Conservation (phyloP, 148 eudicot species). For the Amaranthus hypochondriacus region DNA sequence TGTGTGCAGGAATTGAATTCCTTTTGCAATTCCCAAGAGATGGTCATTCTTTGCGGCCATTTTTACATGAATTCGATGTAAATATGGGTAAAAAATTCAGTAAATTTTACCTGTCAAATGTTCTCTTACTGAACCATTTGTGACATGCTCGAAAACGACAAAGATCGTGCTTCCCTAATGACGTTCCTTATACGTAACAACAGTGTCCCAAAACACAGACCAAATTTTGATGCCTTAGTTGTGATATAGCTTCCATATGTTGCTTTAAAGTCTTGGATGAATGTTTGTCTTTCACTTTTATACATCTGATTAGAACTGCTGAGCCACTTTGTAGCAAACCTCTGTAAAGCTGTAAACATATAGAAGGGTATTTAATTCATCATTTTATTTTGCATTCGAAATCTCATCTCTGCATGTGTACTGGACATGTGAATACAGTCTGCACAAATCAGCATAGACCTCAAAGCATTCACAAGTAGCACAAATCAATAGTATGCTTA, state of each 20-base stretch:
- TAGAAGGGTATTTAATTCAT: background rate
- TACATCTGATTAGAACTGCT: slow-evolving; percentile 54
- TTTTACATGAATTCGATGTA: slow-evolving; percentile 18
- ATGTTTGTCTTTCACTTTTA: slow-evolving; percentile 68
- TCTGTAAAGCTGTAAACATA: slow-evolving; percentile 51
- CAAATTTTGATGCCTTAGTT: slow-evolving; percentile 68
- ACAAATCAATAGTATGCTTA: too few relatives aligned
- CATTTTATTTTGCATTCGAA: background rate
- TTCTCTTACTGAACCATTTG: slow-evolving; percentile 72
- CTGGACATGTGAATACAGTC: too few relatives aligned
- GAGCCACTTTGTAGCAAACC: slow-evolving; percentile 72
- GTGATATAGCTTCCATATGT: slow-evolving; percentile 67
- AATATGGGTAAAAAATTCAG: background rate
- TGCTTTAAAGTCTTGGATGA: slow-evolving; percentile 66
- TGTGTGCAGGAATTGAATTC: slow-evolving; percentile 74
- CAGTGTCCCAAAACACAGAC: slow-evolving; percentile 90
- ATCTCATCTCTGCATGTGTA: too few relatives aligned
- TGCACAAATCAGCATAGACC: too few relatives aligned
- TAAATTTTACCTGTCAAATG: slow-evolving; percentile 59
- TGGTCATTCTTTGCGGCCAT: slow-evolving; percentile 97
- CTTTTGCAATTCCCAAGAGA: slow-evolving; percentile 76
- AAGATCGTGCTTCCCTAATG: slow-evolving; percentile 55
- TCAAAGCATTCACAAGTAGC: too few relatives aligned
- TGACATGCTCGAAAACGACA: slow-evolving; percentile 62
- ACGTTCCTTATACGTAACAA: slow-evolving; percentile 57